Conservation (phyloP, 768 basidiomycete genomes). For the Suillus plorans region DNA sequence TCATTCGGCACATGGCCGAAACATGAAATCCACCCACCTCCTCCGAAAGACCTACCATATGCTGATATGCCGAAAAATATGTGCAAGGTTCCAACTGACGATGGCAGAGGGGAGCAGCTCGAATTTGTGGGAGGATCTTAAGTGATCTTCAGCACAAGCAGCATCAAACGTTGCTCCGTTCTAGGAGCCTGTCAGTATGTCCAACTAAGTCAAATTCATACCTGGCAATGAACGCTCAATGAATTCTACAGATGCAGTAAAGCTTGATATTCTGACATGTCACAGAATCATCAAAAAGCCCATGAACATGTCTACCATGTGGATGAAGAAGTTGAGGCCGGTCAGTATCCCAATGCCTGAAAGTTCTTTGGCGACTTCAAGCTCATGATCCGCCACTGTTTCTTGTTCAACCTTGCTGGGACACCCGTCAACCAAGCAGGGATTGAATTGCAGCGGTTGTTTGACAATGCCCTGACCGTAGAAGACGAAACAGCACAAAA, state of each 20-base stretch:
- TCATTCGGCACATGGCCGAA: slow-evolving; percentile 91
- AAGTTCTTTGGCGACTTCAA: slow-evolving; percentile 91
- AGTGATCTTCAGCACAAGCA: slow-evolving; percentile 78
- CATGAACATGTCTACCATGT: slow-evolving; percentile 93
- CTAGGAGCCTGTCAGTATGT: slow-evolving; percentile 91
- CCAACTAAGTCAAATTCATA: neutral
- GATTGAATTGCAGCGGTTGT: slow-evolving; percentile 78
- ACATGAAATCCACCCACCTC: slow-evolving; percentile 95
- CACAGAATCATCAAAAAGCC: slow-evolving; percentile 88
- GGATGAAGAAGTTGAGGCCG: slow-evolving; percentile 71
- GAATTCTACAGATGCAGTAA: slow-evolving; percentile 60
- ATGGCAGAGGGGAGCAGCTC: slow-evolving; percentile 78
- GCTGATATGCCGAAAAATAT: slow-evolving; percentile 71
- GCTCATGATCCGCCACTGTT: slow-evolving; percentile 93
- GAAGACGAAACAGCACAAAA: too few species aligned
- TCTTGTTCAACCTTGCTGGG: slow-evolving; percentile 85
- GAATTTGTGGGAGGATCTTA: slow-evolving; percentile 76
- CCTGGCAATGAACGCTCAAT: too few species aligned
- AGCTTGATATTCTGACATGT: slow-evolving; percentile 81
- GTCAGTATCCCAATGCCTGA: slow-evolving; percentile 73
- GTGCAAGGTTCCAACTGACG: slow-evolving; percentile 58
- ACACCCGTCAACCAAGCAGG: slow-evolving; percentile 88
- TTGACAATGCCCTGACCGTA: slow-evolving; percentile 43
- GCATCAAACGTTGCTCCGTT: slow-evolving; percentile 79
- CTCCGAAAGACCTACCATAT: slow-evolving; percentile 87